Base-by-base conservation (phyloP, 768 basidiomycete species). In the Tylopilus sp. region DNA sequence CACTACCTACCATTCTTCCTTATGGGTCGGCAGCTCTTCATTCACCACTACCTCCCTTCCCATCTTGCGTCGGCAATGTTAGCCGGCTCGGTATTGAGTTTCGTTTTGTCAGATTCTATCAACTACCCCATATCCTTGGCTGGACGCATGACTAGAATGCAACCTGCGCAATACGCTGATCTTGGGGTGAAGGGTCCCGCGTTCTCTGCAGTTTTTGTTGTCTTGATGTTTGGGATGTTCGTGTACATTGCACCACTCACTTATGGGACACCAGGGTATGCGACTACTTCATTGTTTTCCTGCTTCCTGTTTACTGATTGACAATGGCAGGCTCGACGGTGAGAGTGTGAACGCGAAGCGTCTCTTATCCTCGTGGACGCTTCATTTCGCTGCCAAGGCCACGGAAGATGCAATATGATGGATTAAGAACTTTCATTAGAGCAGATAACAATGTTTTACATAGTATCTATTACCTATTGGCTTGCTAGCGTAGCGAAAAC, bases 1-100 rank as follows among this genome's bases (percentile, higher is more conserved):
- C 97, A 99, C 69, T 99, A 97, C 73, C 74, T 88, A 64, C 97
- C 97, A 6, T 99, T 98, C 80, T 99, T 91, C 85, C 78, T 98
- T 23, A 95, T 99, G 92, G 87, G 80, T 64, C 89, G 97, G 35
- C 97, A 99, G 64, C 78, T 95, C 39, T 99, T 99, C 79, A 75
- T 99, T 22, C 97, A 99, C 68, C 95, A 97, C 69, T 99, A 99
- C 69, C 85, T 99, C 4, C 95, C 95, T 13, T 95, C 95, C 1
- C 97, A 99, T 66, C 78, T 99, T 38, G 86, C 90, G 12, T 95
- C 92, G 13, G 87, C 93, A 12, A 77, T 98, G 51, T 83, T 98
- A 51, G 93, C 95, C 36, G 97, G 97, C 39, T 81, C 92, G 6
- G 88, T 97, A 17, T 75, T 98, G 60, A 90, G 88, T 73, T 98